Base-by-base conservation (phyloP, 257 asterid species). In the Jacaranda copaia region DNA sequence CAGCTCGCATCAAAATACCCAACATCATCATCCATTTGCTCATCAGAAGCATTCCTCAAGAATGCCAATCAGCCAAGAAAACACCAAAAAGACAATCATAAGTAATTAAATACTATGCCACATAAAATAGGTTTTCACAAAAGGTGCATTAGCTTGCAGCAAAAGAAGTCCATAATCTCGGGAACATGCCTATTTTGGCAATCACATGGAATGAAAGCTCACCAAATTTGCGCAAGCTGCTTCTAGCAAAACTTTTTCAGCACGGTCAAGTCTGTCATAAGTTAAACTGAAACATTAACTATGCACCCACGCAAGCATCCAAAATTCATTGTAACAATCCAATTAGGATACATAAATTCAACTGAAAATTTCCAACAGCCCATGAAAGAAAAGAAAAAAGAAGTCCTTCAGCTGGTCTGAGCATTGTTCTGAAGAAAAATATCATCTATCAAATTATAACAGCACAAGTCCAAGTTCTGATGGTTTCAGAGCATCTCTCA, bases 401-500 rank as follows among this genome's bases (percentile, higher is more conserved):
- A 3, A 19, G 72, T 25, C 70, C 32, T 43, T 14, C n/a, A 64
- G 51, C 73, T 65, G 45, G 49, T 16, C 56, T 6, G 59, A 16
- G 69, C 55, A 48, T 55, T 11, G 15, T 48, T 51, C 60, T 7
- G 19, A 49, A 18, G 38, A 32, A 42, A 43, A 20, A 5, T 32
- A n/a, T 35, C 13, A 53, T 58, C 43, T 1, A 42, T 36, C 46
- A 70, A 75, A 48, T 79, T 83, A 89, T 40, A 89, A 64, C 45
- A 89, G 81, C 72, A 89, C 84, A 4, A 87, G 91, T 58, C 93
- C 93, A 19, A 89, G 89, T 68, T 89, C 89, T 1, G 88, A 85
- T 35, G 93, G 81, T 19, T 59, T 78, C 68, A 89, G 40, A 58
- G 69, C 75, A 15, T 53, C 75, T 20, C 76, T 83, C n/a, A 80